A percentile compares a stretch with the other conserved stretches of the same genome.
Conservation (phyloP, 192 early-diverging fungal genomes). For the Spizellomyces sp. region DNA sequence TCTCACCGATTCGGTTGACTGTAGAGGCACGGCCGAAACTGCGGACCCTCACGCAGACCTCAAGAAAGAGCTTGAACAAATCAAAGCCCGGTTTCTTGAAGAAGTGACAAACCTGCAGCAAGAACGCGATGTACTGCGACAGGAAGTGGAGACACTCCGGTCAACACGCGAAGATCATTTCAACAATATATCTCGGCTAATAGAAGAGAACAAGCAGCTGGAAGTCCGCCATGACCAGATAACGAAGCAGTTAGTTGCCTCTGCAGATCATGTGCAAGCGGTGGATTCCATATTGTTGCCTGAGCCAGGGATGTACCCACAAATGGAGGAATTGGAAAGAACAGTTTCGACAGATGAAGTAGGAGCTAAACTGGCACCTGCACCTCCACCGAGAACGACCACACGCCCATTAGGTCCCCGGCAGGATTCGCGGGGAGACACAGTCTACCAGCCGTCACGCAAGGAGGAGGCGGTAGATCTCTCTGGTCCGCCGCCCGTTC, state of each 20-base stretch:
- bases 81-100: constrained; percentile 17
- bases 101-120: constrained; percentile 15
- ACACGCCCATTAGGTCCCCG: not conserved
- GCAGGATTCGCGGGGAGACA: not conserved
- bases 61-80: constrained; percentile 11
- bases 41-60: not conserved
- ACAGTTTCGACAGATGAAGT: constrained; percentile 16
- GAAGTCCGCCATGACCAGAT: constrained; percentile 14
- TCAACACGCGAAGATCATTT: constrained; percentile 9
- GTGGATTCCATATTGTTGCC: no score
- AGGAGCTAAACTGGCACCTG: not conserved
- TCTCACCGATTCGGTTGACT: not conserved
- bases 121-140: constrained; percentile 17
- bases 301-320: not conserved
- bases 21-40: not conserved
- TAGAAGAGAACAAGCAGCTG: constrained; percentile 14
- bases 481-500: not conserved
- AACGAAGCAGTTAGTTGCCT: constrained; percentile 12
- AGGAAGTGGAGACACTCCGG: constrained; percentile 4
- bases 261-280: constrained; percentile 7
- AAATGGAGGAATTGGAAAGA: constrained; percentile 23
- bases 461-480: not conserved
- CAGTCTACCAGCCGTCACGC: not conserved
- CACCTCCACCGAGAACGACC: constrained; percentile 1
- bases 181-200: constrained; percentile 13